phyloP scores from a whole-genome alignment of 768 basidiomycete species.

The Kwoniella heveanensis region DNA sequence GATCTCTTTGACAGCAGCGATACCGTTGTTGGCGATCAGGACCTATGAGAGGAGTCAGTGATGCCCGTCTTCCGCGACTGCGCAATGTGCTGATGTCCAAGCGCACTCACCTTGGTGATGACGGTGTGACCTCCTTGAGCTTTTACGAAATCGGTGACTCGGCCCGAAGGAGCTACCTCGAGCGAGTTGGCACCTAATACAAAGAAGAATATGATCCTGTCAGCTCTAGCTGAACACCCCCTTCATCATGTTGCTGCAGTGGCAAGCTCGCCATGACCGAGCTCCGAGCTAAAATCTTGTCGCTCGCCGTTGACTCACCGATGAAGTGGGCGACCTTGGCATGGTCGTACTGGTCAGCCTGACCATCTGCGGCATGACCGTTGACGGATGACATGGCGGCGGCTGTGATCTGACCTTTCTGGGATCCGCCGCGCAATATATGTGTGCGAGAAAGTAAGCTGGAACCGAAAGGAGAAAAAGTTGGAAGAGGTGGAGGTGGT shows the following conservation, averaged over 20 bases:
- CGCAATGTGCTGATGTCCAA: not conserved
- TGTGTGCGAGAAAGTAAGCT: not conserved
- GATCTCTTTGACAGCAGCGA: constrained; percentile 98
- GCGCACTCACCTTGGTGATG: constrained; percentile 81
- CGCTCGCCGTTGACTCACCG: constrained; percentile 58
- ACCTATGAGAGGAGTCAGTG: constrained; percentile 63
- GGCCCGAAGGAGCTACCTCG: constrained; percentile 75
- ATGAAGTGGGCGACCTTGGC: constrained; percentile 68
- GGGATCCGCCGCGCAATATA: no score
- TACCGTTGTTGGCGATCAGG: constrained; percentile 98
- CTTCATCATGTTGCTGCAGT: constrained; percentile 1
- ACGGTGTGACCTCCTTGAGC: constrained; percentile 92
- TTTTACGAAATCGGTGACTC: constrained; percentile 87
- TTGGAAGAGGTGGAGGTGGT: constrained; percentile 15
- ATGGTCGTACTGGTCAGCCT: constrained; percentile 59
- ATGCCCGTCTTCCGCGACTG: no score
- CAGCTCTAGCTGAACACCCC: constrained; percentile 3
- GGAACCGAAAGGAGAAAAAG: not conserved
- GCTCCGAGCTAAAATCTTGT: not conserved
- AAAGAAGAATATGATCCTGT: not conserved
- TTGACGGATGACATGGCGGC: constrained; percentile 23
- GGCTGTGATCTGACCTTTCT: no score
- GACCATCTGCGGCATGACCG: constrained; percentile 28
- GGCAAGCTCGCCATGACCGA: not conserved
- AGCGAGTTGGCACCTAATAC: constrained; percentile 86